A percentile compares a stretch with the other conserved stretches of the same genome.
Evolutionary conservation across 2,329 filamentous ascomycete genomes (phyloP).

Genomic region (Trichoderma endophyticum): DNA sequence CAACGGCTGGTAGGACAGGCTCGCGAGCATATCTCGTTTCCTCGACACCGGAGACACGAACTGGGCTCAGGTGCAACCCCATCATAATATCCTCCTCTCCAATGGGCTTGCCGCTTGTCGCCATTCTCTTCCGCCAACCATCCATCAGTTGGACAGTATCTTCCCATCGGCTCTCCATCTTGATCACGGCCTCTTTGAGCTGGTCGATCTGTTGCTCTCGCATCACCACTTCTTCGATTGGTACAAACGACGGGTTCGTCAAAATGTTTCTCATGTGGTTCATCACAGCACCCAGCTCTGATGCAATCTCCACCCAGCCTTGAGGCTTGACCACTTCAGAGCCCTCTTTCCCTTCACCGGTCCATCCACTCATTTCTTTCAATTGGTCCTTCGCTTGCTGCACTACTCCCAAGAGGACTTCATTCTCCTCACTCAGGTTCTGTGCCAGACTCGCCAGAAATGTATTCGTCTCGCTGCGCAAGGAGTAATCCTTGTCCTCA

Average conservation of each 20-base stretch:
- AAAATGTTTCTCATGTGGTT: slow-evolving; percentile 79
- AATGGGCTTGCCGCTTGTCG: slow-evolving; percentile 64
- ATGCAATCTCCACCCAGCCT: slow-evolving; percentile 62
- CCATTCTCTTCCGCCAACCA: slow-evolving; percentile 82
- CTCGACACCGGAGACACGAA: slow-evolving; percentile 51
- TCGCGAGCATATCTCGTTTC: slow-evolving; percentile 42
- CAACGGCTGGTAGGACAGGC: slow-evolving; percentile 44
- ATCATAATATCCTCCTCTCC: slow-evolving; percentile 66
- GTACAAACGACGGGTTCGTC: slow-evolving; percentile 94
- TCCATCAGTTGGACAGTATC: slow-evolving; percentile 91
- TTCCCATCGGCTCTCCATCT: slow-evolving; percentile 87
- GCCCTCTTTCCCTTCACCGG: slow-evolving; percentile 35
- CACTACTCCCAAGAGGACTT: slow-evolving; percentile 70
- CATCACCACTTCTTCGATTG: slow-evolving; percentile 89
- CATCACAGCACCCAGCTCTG: slow-evolving; percentile 73
- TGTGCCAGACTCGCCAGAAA: slow-evolving; percentile 84
- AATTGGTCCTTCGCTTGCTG: slow-evolving; percentile 68
- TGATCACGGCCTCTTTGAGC: slow-evolving; percentile 82
- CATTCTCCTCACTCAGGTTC: slow-evolving; percentile 87
- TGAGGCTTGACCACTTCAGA: slow-evolving; percentile 35
- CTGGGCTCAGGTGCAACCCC: slow-evolving; percentile 62
- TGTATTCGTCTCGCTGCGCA: slow-evolving; percentile 84
- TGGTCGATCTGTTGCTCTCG: slow-evolving; percentile 86
- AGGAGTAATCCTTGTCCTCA: slow-evolving; percentile 55
- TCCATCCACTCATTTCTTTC: slow-evolving; percentile 63